Base-by-base conservation (phyloP, 371 early-diverging fungal genomes). In the Blakeslea trispora region DNA sequence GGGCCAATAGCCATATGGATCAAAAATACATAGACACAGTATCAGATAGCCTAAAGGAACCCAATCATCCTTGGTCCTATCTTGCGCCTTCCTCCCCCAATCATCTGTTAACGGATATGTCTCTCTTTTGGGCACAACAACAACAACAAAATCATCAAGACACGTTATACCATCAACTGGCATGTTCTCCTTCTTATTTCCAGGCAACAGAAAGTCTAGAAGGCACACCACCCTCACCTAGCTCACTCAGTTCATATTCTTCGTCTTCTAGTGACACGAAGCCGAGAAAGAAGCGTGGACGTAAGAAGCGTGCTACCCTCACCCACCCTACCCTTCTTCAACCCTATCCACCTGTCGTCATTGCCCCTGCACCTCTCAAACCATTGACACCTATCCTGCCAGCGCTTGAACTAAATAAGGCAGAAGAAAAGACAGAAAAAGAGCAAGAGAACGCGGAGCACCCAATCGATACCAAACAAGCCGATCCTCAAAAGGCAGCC, bases 281-380 rank as follows among this genome's bases (percentile, higher is more conserved):
- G 10, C 71, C 73, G 3, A 75, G 68, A 50, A 66, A 69, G 59
- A 75, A 75, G 43, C 57, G 79, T 47, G 79, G 79, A 3, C 55
- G 79, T 34, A 78, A 75, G 66, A 75, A 75, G 57, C 64, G 71
- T 15, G 73, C 72, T 21, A 39, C 42, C 14, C 42, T 44, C 19
- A 31, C 41, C 2, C 55, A 43, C 31, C 53, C 44, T 14, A 46
- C 42, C 8, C 55, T n/a, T 18, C 48, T 52, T 18, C 34, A 21
- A 14, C 45, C 31, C 43, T 46, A 45, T 51, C 53, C 22, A 49
- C 56, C 37, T 37, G 37, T 37, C 7, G 37, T 37, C 37, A 37
- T 37, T 37, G 37, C 37, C 11, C 37, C 37, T 37, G 37, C 37
- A 7, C 37, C 37, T 37, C 7, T 37, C 14, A 37, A 37, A 37